Percentiles rank a stretch among this genome's conserved stretches.
Conservation (phyloP, 306 rosid species). For the Gillenia trifoliata region DNA sequence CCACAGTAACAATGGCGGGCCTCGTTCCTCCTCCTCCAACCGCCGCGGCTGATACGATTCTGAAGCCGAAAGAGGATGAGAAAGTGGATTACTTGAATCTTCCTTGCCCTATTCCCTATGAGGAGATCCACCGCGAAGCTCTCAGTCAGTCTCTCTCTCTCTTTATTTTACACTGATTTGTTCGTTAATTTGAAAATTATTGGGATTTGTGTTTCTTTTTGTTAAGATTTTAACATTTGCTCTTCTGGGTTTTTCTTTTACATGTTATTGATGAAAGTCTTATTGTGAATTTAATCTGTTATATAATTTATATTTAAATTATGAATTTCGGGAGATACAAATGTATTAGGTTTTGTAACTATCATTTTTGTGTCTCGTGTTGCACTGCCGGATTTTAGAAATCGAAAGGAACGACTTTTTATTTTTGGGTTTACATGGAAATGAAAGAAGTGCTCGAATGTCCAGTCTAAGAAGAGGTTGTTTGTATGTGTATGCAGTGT, state of each 20-base stretch:
- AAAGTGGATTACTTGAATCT: constrained; percentile 73
- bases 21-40: constrained; percentile 32
- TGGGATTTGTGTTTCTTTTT: not conserved
- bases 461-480: not conserved
- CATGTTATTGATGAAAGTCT: not conserved
- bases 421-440: not conserved
- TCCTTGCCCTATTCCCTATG: constrained; percentile 90
- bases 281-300: not conserved
- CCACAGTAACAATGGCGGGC: constrained; percentile 30
- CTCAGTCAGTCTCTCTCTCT: constrained; percentile 50
- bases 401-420: not conserved
- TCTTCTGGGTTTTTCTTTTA: not conserved
- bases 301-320: not conserved
- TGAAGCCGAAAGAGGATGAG: constrained; percentile 34
- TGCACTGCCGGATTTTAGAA: not conserved
- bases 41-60: constrained; percentile 13
- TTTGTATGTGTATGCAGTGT: constrained; percentile 47
- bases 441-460: not conserved
- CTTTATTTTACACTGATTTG: too few relatives aligned
- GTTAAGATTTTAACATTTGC: not conserved
- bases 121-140: constrained; percentile 97
- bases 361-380: not conserved
- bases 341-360: not conserved
- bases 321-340: not conserved
- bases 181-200: not conserved